Conservation (phyloP, 2,329 filamentous ascomycete species). For the Fusarium succisae region DNA sequence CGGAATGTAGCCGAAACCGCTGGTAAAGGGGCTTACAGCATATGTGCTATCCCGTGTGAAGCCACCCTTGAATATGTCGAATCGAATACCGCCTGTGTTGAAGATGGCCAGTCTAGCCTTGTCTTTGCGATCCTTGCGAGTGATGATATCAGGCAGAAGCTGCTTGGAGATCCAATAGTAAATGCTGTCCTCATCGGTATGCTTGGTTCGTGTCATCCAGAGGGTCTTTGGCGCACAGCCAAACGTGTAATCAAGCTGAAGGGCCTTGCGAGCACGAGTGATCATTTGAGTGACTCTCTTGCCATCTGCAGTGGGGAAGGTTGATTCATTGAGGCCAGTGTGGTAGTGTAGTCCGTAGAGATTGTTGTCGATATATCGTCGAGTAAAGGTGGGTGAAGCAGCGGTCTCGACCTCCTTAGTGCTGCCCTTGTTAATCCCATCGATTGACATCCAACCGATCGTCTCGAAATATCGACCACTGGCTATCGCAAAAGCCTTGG, state of each 20-base stretch:
- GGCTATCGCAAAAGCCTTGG: constrained; percentile 79
- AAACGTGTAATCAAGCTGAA: constrained; percentile 77
- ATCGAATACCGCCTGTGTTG: constrained; percentile 92
- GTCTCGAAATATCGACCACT: constrained; percentile 96
- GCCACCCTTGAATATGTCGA: constrained; percentile 91
- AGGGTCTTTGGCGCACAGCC: constrained; percentile 85
- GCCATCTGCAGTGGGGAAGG: constrained; percentile 81
- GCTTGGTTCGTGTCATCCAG: constrained; percentile 84
- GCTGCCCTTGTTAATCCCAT: constrained; percentile 61
- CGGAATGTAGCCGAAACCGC: constrained; percentile 77
- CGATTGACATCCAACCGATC: constrained; percentile 90
- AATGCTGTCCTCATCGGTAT: constrained; percentile 78
- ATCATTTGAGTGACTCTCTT: constrained; percentile 77
- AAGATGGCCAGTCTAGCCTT: constrained; percentile 76
- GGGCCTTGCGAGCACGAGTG: constrained; percentile 70
- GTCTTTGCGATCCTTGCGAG: constrained; percentile 65
- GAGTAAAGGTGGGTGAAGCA: constrained; percentile 68
- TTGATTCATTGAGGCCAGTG: constrained; percentile 73
- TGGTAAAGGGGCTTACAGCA: constrained; percentile 88
- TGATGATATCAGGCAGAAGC: constrained; percentile 75
- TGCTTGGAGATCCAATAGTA: constrained; percentile 82
- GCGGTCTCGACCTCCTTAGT: constrained; percentile 42
- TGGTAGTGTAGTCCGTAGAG: constrained; percentile 85
- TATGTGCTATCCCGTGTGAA: constrained; percentile 91
- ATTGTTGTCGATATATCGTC: constrained; percentile 95